Conservation (phyloP, 805 yeast species). For the Komagataella mondaviorum region DNA sequence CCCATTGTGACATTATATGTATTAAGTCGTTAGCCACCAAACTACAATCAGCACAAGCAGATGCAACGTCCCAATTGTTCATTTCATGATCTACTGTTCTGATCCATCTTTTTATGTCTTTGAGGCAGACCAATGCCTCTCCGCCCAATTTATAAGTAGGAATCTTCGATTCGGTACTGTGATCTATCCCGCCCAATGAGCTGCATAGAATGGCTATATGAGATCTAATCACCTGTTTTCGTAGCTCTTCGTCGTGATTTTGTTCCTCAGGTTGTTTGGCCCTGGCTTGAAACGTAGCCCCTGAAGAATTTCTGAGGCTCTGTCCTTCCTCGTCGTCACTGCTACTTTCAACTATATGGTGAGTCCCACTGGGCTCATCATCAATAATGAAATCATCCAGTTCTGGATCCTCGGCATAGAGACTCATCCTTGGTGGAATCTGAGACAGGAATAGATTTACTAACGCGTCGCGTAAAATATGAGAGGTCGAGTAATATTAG, state of each 20-base stretch:
- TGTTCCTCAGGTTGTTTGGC: neutral
- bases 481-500: neutral
- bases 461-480: neutral
- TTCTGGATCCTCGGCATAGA: neutral
- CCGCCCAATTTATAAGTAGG: conserved; percentile 71
- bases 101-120: conserved; percentile 84
- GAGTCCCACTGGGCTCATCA: neutral
- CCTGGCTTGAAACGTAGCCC: neutral
- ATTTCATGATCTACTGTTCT: conserved; percentile 67
- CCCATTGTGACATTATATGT: conserved; percentile 68
- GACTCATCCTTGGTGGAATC: neutral
- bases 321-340: neutral
- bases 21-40: conserved; percentile 61
- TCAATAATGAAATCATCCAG: neutral
- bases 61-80: conserved; percentile 66
- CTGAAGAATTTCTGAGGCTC: neutral
- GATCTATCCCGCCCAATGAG: conserved; percentile 86
- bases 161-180: conserved; percentile 25
- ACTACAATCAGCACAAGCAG: conserved; percentile 74
- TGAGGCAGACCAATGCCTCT: conserved; percentile 76
- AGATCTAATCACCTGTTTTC: conserved; percentile 1
- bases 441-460: neutral
- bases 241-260: neutral
- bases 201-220: conserved; percentile 73
- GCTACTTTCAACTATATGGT: neutral